Evolutionary conservation across 192 early-diverging fungal species (phyloP), one percentile per base, ranked within the genome.

Genomic region (Glomus cerebriforme): DNA sequence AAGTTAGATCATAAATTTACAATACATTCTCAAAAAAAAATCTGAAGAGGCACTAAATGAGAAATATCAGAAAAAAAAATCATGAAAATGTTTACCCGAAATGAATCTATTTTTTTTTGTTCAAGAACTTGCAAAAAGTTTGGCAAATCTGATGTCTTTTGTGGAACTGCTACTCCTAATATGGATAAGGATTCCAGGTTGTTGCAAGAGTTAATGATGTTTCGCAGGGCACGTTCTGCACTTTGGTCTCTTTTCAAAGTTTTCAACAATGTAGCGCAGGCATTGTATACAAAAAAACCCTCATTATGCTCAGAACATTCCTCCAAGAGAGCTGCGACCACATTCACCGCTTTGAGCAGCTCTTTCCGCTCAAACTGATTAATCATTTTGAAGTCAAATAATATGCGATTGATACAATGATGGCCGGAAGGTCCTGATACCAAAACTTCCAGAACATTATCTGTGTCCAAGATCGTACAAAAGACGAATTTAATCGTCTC

Each of bases 231-330:
- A 2, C 2, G n/a, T n/a, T n/a, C n/a, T n/a, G n/a, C n/a, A n/a
- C n/a, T n/a, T n/a, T n/a, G n/a, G n/a, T n/a, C n/a, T n/a, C n/a
- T n/a, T n/a, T n/a, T n/a, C n/a, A n/a, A n/a, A n/a, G n/a, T n/a
- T n/a, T n/a, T n/a, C n/a, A n/a, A n/a, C n/a, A n/a, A n/a, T n/a
- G n/a, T n/a, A n/a, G n/a, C n/a, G n/a, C n/a, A n/a, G n/a, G n/a
- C n/a, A n/a, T n/a, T n/a, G n/a, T n/a, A n/a, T n/a, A n/a, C n/a
- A n/a, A n/a, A n/a, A n/a, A n/a, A n/a, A 4, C 32, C 32, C 29
- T 3, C 37, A 2, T 70, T 47, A n/a, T 70, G 68, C 3, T 70
- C 68, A 45, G 35, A 70, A 70, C 68, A 70, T 43, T 70, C 22
- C 22, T 70, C 68, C 37, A 70, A 13, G 22, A 70, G 35, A 70